Evolutionary conservation across 177 flowering plant genomes (phyloP).

Genomic region (Vitis hybrid): DNA sequence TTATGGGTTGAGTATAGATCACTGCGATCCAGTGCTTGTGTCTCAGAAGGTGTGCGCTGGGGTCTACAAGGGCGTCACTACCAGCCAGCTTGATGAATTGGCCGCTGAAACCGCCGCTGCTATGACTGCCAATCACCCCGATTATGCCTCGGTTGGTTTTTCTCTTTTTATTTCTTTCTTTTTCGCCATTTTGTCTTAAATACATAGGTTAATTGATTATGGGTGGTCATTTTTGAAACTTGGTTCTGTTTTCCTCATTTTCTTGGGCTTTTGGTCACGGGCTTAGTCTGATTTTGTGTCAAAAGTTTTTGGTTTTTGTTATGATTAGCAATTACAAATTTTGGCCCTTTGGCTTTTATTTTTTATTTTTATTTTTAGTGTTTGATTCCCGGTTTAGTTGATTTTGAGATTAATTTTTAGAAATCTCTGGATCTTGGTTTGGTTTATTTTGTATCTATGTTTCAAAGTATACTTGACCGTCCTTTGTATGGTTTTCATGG

Average conservation of each 20-base stretch:
- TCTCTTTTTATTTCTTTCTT: neutral
- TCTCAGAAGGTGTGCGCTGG: conserved; percentile 99
- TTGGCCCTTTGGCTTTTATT: too few relatives aligned
- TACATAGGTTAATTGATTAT: neutral
- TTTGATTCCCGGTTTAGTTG: too few relatives aligned
- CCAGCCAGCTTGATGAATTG: conserved; percentile 94
- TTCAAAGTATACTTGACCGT: too few relatives aligned
- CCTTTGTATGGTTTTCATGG: neutral
- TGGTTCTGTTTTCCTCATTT: too few relatives aligned
- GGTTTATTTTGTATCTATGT: too few relatives aligned
- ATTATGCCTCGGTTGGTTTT: conserved; percentile 78
- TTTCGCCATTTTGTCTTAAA: neutral
- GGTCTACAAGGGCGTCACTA: conserved; percentile 96
- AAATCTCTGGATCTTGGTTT: too few relatives aligned
- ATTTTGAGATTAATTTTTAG: too few relatives aligned
- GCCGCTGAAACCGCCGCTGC: conserved; percentile 99
- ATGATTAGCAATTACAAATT: too few relatives aligned
- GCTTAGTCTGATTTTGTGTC: too few relatives aligned
- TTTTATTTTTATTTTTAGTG: too few relatives aligned
- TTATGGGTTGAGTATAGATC: conserved; percentile 86
- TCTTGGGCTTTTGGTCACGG: too few relatives aligned
- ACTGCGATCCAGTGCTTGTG: conserved; percentile 96
- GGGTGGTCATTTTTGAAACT: neutral
- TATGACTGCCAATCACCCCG: conserved; percentile 95
- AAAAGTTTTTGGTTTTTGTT: too few relatives aligned